phyloP scores from a whole-genome alignment of 2,329 filamentous ascomycete species.

The Pseudogymnoascus sp. region DNA sequence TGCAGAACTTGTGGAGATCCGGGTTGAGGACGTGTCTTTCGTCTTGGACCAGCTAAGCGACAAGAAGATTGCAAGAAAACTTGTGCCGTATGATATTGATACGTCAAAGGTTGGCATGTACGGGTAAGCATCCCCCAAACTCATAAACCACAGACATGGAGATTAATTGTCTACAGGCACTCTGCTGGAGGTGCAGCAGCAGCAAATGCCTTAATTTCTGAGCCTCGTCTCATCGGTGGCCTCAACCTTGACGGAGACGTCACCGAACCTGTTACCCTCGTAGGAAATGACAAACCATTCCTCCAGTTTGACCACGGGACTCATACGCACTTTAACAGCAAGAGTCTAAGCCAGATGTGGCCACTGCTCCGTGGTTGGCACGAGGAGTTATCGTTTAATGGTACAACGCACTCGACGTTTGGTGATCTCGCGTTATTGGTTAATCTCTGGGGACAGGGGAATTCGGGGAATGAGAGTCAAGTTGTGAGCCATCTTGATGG shows the following conservation, averaged over 20 bases:
- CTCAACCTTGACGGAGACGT: constrained; percentile 35
- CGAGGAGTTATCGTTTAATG: constrained; percentile 28
- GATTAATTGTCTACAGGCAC: constrained; percentile 14
- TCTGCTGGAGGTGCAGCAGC: constrained; percentile 30
- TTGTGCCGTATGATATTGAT: not conserved
- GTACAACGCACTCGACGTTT: constrained; percentile 30
- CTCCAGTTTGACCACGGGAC: not conserved
- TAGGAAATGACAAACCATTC: not conserved
- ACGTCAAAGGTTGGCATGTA: not conserved
- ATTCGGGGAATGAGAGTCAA: constrained; percentile 18
- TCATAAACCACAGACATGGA: not conserved
- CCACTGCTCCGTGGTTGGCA: constrained; percentile 27
- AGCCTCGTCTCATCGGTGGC: constrained; percentile 30
- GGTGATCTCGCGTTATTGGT: constrained; percentile 28
- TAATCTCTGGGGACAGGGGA: constrained; percentile 21
- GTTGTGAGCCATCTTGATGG: constrained; percentile 29
- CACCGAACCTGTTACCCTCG: constrained; percentile 16
- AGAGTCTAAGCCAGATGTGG: constrained; percentile 27
- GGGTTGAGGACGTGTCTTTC: constrained; percentile 27
- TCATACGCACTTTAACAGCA: not conserved
- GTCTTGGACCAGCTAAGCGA: constrained; percentile 25
- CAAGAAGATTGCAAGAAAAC: constrained; percentile 6
- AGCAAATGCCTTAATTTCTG: constrained; percentile 27
- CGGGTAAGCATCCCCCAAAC: not conserved
- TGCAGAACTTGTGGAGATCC: constrained; percentile 19